Percentiles rank a stretch among this genome's conserved stretches.
phyloP scores from a whole-genome alignment of 2,329 filamentous ascomycete genomes.

The Chrysoporthe deuterocubensis region DNA sequence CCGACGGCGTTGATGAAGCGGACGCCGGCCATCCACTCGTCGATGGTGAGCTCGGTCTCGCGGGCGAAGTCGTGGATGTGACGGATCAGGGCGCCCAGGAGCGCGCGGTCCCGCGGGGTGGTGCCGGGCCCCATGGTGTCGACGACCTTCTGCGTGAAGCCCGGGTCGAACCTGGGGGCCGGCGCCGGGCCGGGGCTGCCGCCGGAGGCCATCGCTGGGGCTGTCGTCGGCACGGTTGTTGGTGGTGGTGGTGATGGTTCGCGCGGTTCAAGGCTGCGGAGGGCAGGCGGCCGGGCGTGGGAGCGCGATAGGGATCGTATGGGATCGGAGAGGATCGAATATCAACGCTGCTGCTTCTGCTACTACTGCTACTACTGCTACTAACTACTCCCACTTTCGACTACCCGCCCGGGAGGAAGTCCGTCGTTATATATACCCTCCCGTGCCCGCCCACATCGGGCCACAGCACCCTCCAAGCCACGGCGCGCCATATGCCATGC shows the following conservation, averaged over 20 bases:
- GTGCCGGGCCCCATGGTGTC: conserved; percentile 64
- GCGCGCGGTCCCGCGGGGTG: conserved; percentile 56
- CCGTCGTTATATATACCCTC: too few species aligned
- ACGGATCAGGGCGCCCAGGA: conserved; percentile 58
- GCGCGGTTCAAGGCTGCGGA: too few species aligned
- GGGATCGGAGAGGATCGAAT: too few species aligned
- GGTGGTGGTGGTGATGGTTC: too few species aligned
- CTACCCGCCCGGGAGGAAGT: too few species aligned
- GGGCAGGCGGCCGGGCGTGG: too few species aligned
- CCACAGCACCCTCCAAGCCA: neutral
- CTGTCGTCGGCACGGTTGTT: neutral
- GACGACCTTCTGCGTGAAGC: conserved; percentile 64
- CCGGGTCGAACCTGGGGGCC: conserved; percentile 26
- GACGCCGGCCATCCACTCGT: conserved; percentile 66
- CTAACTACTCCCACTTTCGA: too few species aligned
- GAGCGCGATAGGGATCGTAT: neutral
- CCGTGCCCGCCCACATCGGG: too few species aligned
- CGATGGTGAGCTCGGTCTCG: conserved; percentile 64
- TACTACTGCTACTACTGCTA: too few species aligned
- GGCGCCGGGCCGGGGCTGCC: neutral
- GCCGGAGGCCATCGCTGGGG: neutral
- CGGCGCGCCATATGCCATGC: neutral
- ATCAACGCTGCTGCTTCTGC: too few species aligned
- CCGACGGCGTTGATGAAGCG: conserved; percentile 62
- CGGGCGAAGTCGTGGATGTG: conserved; percentile 68